Evolutionary conservation across 352 stramenopile species (phyloP).

Genomic region (Globisporangium cystogenes): DNA sequence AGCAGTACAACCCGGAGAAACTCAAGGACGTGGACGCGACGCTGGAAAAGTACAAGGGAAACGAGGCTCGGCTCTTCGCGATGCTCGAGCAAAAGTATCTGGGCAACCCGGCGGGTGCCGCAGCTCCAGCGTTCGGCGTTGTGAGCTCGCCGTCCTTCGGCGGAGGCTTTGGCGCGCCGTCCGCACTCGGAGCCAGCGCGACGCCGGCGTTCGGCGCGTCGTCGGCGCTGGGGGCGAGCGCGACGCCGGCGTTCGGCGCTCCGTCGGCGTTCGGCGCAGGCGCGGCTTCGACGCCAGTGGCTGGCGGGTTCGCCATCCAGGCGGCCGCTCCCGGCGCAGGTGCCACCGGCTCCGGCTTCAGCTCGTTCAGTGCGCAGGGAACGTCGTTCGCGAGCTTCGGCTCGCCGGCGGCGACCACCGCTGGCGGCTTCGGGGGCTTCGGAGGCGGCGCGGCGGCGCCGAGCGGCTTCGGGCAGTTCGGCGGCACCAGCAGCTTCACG

Average conservation of each 20-base stretch:
- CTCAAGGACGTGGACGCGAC: conserved; percentile 61
- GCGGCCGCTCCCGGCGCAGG: conserved; percentile 5
- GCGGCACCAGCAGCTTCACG: conserved; percentile 33
- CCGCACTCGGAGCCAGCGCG: conserved; percentile 31
- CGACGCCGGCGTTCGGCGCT: conserved; percentile 16
- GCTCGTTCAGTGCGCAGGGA: conserved; percentile 30
- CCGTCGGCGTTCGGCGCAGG: conserved; percentile 13
- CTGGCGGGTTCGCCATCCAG: conserved; percentile 7
- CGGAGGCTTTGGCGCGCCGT: conserved; percentile 42
- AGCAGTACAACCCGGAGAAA: conserved; percentile 70
- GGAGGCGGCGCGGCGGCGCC: conserved; percentile 11
- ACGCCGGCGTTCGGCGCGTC: conserved; percentile 44
- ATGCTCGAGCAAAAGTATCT: conserved; percentile 80
- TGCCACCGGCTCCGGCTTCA: conserved; percentile 31
- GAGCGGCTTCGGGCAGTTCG: background rate
- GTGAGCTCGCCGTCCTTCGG: conserved; percentile 27
- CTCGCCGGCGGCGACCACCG: background rate
- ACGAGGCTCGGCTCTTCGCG: conserved; percentile 57
- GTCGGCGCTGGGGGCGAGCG: conserved; percentile 33
- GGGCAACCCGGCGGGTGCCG: conserved; percentile 14
- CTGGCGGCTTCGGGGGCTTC: conserved; percentile 14
- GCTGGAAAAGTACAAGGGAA: conserved; percentile 69
- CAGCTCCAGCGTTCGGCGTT: conserved; percentile 30
- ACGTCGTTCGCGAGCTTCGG: conserved; percentile 43
- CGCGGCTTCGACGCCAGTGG: background rate